Base-by-base conservation (phyloP, 2,329 filamentous ascomycete species). In the Colletotrichum agaves region DNA sequence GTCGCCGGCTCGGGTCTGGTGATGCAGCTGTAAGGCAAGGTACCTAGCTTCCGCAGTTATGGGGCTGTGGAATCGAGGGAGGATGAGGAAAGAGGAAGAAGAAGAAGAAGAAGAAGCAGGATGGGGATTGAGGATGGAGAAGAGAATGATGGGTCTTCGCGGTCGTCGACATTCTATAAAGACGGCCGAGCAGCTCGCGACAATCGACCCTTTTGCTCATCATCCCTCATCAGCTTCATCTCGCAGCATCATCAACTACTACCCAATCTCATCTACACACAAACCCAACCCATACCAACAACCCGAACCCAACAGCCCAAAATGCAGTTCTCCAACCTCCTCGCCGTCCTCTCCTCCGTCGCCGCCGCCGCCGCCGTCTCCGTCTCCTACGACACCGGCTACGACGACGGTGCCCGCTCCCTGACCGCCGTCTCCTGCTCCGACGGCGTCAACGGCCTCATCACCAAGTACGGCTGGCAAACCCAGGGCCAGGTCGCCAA, bases 351-450 rank as follows among this genome's bases (percentile, higher is more conserved):
- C 69, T 72, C 79, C 69, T 70, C 79, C 67, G 75, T 78, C 69
- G 74, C 78, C 58, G 75, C 79, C 64, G 75, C 75, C 63, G 74
- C 78, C 19, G 81, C 81, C 72, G 74, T 15, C 35, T 6, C 74
- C 77, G 91, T 94, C 74, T 90, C 90, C 71, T 95, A 90, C 79
- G 92, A 94, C 80, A 79, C 81, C 19, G 88, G 85, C 75, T 96
- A 93, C 80, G 92, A 94, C 75, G 81, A 90, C 70, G 76, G 76
- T 50, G 71, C 72, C 67, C 85, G 88, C 65, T 82, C 86, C 49
- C 77, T 94, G 61, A 82, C 79, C 37, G 77, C 74, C 5, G 84
- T 93, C 49, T 77, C 89, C 69, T 93, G 91, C 85, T 91, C 88
- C 35, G 88, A 93, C 74, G 91, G 91, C 61, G 52, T 70, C 69